Evolutionary conservation across 495 filamentous ascomycete species (phyloP), one percentile per base, ranked within the genome.

Genomic region (Penicillium canescens): DNA sequence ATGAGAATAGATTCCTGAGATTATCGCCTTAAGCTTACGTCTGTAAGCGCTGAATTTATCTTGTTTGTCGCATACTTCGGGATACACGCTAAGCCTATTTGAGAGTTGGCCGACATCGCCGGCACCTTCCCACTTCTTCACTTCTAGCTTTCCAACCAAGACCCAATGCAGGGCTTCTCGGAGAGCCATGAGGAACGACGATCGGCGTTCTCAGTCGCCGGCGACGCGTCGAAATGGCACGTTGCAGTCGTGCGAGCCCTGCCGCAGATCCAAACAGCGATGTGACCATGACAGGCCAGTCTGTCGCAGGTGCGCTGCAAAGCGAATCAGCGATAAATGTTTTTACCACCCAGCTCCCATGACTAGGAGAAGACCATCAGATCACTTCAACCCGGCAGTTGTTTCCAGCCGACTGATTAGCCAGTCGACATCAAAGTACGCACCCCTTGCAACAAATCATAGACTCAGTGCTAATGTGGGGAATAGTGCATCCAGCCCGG

Each of bases 171-270:
- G 35, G 34, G 4, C 13, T 42, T 31, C 38, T 31, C 18, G 34
- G 8, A 31, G 8, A 56, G 42, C 42, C 48, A 66, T 67, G 61
- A 56, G 55, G 23, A 52, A 56, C 35, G 56, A 59, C 46, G 56
- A 60, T 13, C 61, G 58, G 35, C 64, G 59, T 35, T 62, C 66
- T 7, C 55, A 35, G 12, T 52, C 61, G 18, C 66, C 65, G 7
- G 69, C 63, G 12, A 67, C 69, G 10, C 68, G 71, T 34, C 72
- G 75, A 31, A 82, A 80, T 65, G 77, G 78, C 8, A 69, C 75
- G 14, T 61, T 72, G 21, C 73, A 76, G 51, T 78, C 77, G 1
- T 82, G 78, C 47, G 76, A 82, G 63, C 77, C 78, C 13, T 82
- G 78, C 55, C 72, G 78, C 20, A 78, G 76, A 51, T 73, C 77